Evolutionary conservation across 2,329 filamentous ascomycete genomes (phyloP).

Genomic region (Fusarium sp.): DNA sequence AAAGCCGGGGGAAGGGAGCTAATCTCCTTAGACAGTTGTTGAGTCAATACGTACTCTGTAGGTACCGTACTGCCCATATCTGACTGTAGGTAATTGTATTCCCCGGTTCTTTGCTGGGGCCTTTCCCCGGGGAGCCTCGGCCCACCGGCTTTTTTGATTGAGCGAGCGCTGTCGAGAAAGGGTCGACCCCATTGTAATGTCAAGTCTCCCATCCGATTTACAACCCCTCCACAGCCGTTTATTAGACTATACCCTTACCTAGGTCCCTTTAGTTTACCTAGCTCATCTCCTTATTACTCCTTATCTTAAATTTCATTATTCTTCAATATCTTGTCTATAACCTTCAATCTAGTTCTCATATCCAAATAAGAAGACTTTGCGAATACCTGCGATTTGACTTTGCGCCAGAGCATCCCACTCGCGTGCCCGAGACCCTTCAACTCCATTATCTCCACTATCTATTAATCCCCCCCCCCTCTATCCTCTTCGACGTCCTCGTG

Average conservation of each 20-base stretch:
- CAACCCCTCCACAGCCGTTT: conserved; percentile 37
- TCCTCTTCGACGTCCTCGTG: conserved; percentile 13
- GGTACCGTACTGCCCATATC: too few relatives aligned
- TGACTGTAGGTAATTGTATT: background rate
- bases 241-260: conserved; percentile 4
- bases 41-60: conserved; percentile 25
- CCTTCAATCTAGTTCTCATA: background rate
- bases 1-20: conserved; percentile 32
- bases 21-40: conserved; percentile 29
- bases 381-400: conserved; percentile 3
- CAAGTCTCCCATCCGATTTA: conserved; percentile 40
- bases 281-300: conserved; percentile 12
- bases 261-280: background rate
- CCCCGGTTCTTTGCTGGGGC: conserved; percentile 4
- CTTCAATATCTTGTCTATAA: background rate
- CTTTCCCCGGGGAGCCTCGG: conserved; percentile 44
- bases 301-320: background rate
- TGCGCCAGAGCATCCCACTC: conserved; percentile 6
- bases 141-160: conserved; percentile 39
- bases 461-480: conserved; percentile 20
- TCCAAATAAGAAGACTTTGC: background rate
- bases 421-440: conserved; percentile 28
- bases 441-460: conserved; percentile 29
- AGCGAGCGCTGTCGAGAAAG: conserved; percentile 43
- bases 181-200: conserved; percentile 30